These are phyloP conservation scores for Phytophthora pini DNA, from an alignment of 352 stramenopile genomes.

Conservation along the genomic window DNA sequence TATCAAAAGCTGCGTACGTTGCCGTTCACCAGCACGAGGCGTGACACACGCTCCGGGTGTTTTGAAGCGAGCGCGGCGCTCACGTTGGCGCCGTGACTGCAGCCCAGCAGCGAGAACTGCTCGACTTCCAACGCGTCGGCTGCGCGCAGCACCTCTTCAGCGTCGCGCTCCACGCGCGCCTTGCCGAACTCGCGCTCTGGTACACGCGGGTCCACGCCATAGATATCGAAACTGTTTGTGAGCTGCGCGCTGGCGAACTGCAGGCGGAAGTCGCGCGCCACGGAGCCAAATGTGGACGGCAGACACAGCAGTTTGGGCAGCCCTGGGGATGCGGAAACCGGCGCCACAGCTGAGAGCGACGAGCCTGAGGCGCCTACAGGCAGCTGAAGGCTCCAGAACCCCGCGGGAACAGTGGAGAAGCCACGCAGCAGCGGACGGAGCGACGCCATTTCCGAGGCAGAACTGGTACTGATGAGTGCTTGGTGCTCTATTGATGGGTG, in stretches of 20 bases:
- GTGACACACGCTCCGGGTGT: slow-evolving; percentile 68
- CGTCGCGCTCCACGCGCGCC: slow-evolving; percentile 74
- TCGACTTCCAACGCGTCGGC: slow-evolving; percentile 69
- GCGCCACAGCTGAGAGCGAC: slow-evolving; percentile 53
- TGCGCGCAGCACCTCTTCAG: slow-evolving; percentile 67
- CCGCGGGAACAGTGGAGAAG: slow-evolving; percentile 21
- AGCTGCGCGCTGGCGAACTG: slow-evolving; percentile 62
- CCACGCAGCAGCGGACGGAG: slow-evolving; percentile 26
- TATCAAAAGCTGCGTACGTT: slow-evolving; percentile 54
- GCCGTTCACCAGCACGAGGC: slow-evolving; percentile 80
- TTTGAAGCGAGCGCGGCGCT: slow-evolving; percentile 72
- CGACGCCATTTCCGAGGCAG: slow-evolving; percentile 2
- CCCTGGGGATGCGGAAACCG: slow-evolving; percentile 9
- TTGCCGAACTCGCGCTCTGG: slow-evolving; percentile 54
- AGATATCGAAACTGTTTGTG: slow-evolving; percentile 57
- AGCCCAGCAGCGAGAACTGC: slow-evolving; percentile 77
- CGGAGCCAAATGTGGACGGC: slow-evolving; percentile 70
- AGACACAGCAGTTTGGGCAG: slow-evolving; percentile 66
- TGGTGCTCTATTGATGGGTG: slow-evolving; percentile 11
- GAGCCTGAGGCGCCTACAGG: slow-evolving; percentile 38
- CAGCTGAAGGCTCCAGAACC: slow-evolving; percentile 47
- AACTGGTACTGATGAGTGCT: neutral
- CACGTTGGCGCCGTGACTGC: slow-evolving; percentile 80
- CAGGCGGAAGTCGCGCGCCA: slow-evolving; percentile 61
- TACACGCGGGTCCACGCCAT: slow-evolving; percentile 69